Base-by-base conservation (phyloP, 2,329 filamentous ascomycete species). In the Leptographium radiaticola region DNA sequence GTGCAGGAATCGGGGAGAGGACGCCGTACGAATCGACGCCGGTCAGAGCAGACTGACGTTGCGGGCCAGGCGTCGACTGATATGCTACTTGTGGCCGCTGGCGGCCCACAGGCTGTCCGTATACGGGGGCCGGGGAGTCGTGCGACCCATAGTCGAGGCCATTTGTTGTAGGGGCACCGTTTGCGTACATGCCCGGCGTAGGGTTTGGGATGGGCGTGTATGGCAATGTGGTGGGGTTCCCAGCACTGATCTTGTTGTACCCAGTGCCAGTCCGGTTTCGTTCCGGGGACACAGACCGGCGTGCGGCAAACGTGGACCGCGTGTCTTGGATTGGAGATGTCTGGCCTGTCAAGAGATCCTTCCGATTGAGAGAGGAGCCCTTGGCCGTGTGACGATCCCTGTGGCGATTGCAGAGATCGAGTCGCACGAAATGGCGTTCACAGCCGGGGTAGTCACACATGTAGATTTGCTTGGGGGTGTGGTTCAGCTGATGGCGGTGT, bases 401-500 rank as follows among this genome's bases (percentile, higher is more conserved):
- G 68, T 93, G 87, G 44, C 87, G 83, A 64, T 93, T 86, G 65
- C 93, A 89, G 55, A 98, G 75, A 67, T 98, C 93, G 60, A 94
- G 88, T 58, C 93, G 83, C 55, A 97, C 91, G 70, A 97, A 98
- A 36, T 87, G 84, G 51, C 91, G 85, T 57, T 84, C 81, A 68
- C 93, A 98, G 64, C 90, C 89, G 20, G 88, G 87, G 63, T 90
- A 95, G 64, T 94, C 88, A 73, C 93, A 97, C 64, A 82, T 81
- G 66, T 95, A 97, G 53, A 95, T 95, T 65, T 94, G 88, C 70
- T 96, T 96, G 18, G 91, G 91, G 55, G 87, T 86, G 70, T 97
- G 93, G 66, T 98, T 98, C 61, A 97, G 72, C 70, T 97, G 90
- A 70, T 97, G 91, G 47, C 93, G 83, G 71, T 96, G 82, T 47